A percentile compares a stretch with the other conserved stretches of the same genome.
Conservation (phyloP, 2,329 filamentous ascomycete species). For the Periconia macrospinosa region DNA sequence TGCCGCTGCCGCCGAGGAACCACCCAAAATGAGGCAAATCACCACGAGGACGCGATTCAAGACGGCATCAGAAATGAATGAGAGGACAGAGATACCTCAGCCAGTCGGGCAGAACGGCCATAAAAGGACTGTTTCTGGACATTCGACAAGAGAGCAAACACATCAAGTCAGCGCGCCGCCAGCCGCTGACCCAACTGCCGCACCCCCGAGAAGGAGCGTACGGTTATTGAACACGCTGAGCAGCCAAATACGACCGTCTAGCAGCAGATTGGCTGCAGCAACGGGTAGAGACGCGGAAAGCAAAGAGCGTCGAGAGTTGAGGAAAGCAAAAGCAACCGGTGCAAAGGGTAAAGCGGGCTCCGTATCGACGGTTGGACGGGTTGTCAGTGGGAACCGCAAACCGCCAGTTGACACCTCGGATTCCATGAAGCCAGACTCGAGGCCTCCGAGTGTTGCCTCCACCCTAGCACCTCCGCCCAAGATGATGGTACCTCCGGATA, state of each 20-base stretch:
- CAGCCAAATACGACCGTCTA: slow-evolving; percentile 66
- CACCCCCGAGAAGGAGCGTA: slow-evolving; percentile 49
- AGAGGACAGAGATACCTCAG: slow-evolving; percentile 40
- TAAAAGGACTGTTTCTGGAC: slow-evolving; percentile 91
- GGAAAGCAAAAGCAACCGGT: slow-evolving; percentile 78
- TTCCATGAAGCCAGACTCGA: slow-evolving; percentile 64
- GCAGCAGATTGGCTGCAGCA: slow-evolving; percentile 62
- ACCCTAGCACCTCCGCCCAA: slow-evolving; percentile 28
- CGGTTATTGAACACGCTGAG: slow-evolving; percentile 50
- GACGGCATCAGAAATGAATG: slow-evolving; percentile 43
- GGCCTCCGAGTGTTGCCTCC: slow-evolving; percentile 39
- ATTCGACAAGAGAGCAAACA: slow-evolving; percentile 50
- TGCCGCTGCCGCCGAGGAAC: slow-evolving; percentile 30
- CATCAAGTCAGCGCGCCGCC: slow-evolving; percentile 26
- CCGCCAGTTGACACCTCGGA: slow-evolving; percentile 68
- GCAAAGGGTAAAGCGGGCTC: slow-evolving; percentile 66
- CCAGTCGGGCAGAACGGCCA: slow-evolving; percentile 58
- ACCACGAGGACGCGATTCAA: slow-evolving; percentile 43
- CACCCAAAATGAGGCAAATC: slow-evolving; percentile 43
- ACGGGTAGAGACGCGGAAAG: slow-evolving; percentile 57
- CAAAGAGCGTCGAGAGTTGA: slow-evolving; percentile 71
- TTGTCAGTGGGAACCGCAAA: slow-evolving; percentile 89
- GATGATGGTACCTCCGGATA: slow-evolving; percentile 55
- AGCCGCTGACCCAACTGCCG: slow-evolving; percentile 44
- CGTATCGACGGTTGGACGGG: slow-evolving; percentile 74